Percentiles rank a stretch among this genome's conserved stretches.
These are phyloP conservation scores for Mycocentrospora acerina DNA, from an alignment of 2,329 filamentous ascomycete genomes.

Conservation along the genomic window DNA sequence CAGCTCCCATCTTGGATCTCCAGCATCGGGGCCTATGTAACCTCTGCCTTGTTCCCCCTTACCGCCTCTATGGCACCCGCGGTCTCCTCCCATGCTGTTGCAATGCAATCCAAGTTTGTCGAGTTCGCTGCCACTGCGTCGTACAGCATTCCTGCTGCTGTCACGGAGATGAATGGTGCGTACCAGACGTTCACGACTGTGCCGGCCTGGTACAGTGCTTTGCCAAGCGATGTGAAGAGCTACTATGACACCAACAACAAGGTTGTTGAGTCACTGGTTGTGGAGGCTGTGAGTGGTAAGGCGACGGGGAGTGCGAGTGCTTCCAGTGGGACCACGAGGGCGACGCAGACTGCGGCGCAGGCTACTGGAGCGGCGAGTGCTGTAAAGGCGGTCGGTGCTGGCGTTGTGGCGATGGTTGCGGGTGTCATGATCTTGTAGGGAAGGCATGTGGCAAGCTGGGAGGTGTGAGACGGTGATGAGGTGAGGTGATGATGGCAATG, in stretches of 20 bases:
- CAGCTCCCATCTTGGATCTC: constrained; percentile 13
- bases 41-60: constrained; percentile 12
- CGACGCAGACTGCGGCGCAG: constrained; percentile 3
- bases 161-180: constrained; percentile 13
- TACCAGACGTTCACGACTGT: constrained; percentile 17
- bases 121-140: constrained; percentile 23
- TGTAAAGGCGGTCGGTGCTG: too few species aligned
- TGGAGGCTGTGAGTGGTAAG: constrained; percentile 14
- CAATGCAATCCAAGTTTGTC: constrained; percentile 19
- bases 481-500: too few species aligned
- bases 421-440: neutral
- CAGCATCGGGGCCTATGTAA: constrained; percentile 14
- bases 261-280: constrained; percentile 16
- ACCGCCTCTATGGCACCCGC: constrained; percentile 12
- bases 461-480: too few species aligned
- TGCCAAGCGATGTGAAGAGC: constrained; percentile 25
- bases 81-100: constrained; percentile 13
- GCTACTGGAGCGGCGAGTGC: constrained; percentile 8
- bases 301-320: constrained; percentile 6
- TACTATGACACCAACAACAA: constrained; percentile 25
- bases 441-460: neutral
- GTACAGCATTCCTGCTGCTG: constrained; percentile 15
- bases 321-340: constrained; percentile 8
- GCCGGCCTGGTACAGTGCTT: constrained; percentile 24
- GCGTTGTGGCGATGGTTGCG: too few species aligned